Evolutionary conservation across 345 rosid species (phyloP).

Genomic region (Tarenaya hassleriana): DNA sequence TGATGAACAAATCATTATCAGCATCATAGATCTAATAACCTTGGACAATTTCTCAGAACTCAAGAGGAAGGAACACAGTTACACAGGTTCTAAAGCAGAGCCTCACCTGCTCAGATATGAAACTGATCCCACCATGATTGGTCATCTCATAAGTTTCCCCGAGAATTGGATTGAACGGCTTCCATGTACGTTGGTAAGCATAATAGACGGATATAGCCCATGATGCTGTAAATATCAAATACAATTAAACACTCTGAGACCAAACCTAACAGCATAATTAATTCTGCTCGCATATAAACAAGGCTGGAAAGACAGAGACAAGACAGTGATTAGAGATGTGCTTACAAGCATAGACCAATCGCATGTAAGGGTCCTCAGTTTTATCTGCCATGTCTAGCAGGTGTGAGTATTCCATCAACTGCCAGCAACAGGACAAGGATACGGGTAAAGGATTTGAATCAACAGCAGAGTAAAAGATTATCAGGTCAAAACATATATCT

Average conservation of each 20-base stretch:
- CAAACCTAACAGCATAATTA: not conserved
- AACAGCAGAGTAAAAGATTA: constrained; percentile 9
- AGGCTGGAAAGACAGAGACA: not conserved
- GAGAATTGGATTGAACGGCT: constrained; percentile 27
- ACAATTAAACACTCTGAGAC: constrained; percentile 11
- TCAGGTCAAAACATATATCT: constrained; percentile 10
- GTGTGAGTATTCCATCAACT: constrained; percentile 95
- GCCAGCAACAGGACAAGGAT: constrained; percentile 28
- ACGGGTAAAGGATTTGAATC: too few relatives aligned
- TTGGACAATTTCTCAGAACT: not conserved
- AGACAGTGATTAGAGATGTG: too few relatives aligned
- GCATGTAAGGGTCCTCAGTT: constrained; percentile 92
- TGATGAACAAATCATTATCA: constrained; percentile 27
- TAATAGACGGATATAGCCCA: constrained; percentile 40
- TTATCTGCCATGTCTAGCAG: constrained; percentile 81
- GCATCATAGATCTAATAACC: constrained; percentile 6
- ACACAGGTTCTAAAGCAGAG: not conserved
- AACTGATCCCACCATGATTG: constrained; percentile 18
- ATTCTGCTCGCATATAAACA: too few relatives aligned
- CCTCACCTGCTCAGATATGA: constrained; percentile 22
- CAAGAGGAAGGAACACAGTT: too few relatives aligned
- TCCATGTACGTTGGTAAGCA: constrained; percentile 28
- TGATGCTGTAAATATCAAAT: constrained; percentile 30
- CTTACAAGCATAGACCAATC: constrained; percentile 87
- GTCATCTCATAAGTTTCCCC: constrained; percentile 32